A percentile compares a stretch with the other conserved stretches of the same genome.
Evolutionary conservation across 164 flowering plant species (phyloP).

Genomic region (Berberis thunbergii): DNA sequence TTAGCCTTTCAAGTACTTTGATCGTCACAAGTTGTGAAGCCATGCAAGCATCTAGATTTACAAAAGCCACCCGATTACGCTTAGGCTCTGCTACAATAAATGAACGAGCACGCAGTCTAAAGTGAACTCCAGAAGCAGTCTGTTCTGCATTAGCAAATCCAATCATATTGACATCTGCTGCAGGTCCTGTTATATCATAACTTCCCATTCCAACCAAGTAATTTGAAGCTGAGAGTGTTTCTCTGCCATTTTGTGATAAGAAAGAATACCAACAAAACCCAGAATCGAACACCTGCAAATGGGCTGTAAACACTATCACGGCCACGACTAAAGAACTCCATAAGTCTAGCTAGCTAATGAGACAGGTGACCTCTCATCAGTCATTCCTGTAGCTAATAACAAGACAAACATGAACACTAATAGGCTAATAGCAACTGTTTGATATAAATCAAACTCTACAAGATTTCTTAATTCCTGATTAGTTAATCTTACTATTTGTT

Average conservation of each 20-base stretch:
- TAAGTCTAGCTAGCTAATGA: not conserved
- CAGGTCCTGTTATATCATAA: slow-evolving; percentile 85
- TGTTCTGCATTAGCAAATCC: slow-evolving; percentile 92
- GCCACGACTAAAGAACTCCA: slow-evolving; percentile 19
- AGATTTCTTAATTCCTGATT: no score
- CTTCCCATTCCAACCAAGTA: slow-evolving; percentile 75
- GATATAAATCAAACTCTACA: no score
- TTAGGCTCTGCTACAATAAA: slow-evolving; percentile 86
- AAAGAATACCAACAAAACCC: slow-evolving; percentile 24
- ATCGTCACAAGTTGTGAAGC: slow-evolving; percentile 83
- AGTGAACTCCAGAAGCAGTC: slow-evolving; percentile 78
- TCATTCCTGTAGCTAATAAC: no score
- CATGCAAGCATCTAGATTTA: slow-evolving; percentile 98
- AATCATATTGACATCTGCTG: slow-evolving; percentile 98
- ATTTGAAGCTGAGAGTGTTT: slow-evolving; percentile 29
- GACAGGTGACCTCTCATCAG: no score
- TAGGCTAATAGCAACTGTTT: no score
- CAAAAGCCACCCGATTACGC: slow-evolving; percentile 72
- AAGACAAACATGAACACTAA: no score
- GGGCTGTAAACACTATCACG: slow-evolving; percentile 7
- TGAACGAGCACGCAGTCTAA: slow-evolving; percentile 87
- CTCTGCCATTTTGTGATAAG: slow-evolving; percentile 14
- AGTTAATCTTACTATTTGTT: no score
- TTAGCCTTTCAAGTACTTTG: slow-evolving; percentile 89
- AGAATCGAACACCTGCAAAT: slow-evolving; percentile 12